Evolutionary conservation across 257 asterid genomes (phyloP).

Genomic region (Lycium ferocissimum): DNA sequence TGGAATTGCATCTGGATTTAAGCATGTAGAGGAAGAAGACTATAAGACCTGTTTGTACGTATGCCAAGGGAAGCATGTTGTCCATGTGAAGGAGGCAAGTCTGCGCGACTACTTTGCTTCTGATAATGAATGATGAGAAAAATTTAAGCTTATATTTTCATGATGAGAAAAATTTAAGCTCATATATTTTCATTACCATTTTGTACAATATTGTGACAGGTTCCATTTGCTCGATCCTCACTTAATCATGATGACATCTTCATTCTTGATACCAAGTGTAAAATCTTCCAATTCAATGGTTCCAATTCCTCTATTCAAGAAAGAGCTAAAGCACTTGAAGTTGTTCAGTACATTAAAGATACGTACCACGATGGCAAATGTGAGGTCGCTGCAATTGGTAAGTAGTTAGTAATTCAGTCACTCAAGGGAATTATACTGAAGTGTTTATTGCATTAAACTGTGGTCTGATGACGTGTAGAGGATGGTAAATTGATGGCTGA

Average conservation of each 20-base stretch:
- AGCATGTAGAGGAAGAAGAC: conserved; percentile 78
- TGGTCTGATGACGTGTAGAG: conserved; percentile 57
- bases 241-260: conserved; percentile 97
- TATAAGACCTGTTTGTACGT: conserved; percentile 77
- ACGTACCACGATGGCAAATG: conserved; percentile 96
- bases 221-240: conserved; percentile 91
- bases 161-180: conserved; percentile 6
- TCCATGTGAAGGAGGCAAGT: conserved; percentile 92
- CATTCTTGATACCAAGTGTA: conserved; percentile 89
- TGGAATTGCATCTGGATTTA: conserved; percentile 93
- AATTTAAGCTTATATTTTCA: background rate
- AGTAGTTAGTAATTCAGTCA: conserved; percentile 37
- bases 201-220: conserved; percentile 56
- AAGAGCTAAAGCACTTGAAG: conserved; percentile 99
- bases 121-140: conserved; percentile 15
- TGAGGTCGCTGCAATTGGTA: conserved; percentile 95
- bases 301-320: conserved; percentile 98
- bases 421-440: conserved; percentile 36
- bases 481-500: conserved; percentile 99
- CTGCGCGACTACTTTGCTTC: conserved; percentile 30
- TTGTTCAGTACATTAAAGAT: conserved; percentile 95
- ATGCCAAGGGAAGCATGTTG: conserved; percentile 97
- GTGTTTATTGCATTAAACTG: conserved; percentile 38
- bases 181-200: conserved; percentile 6
- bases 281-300: conserved; percentile 95